Base-by-base conservation (phyloP, 2,329 filamentous ascomycete genomes). In the Lasiodiplodia sp. region DNA sequence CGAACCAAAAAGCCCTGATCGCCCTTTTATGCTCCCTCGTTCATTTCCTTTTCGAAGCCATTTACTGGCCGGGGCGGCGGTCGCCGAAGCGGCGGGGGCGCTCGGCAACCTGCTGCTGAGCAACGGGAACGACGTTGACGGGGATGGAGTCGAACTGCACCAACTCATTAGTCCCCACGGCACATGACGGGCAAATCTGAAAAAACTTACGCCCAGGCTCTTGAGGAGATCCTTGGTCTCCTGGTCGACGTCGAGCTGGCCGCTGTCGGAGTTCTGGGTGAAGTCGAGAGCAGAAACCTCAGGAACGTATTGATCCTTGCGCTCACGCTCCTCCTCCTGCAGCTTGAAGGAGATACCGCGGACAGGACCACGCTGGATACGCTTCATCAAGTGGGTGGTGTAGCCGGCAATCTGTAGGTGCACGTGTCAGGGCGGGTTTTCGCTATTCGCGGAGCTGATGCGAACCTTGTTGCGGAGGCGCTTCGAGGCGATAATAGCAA, bases 331-430 rank as follows among this genome's bases (percentile, higher is more conserved):
- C 89, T 99, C 96, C 88, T 99, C 96, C 88, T 99, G 96, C 72
- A 99, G 93, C 91, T 99, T 99, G 94, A 99, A 99, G 85, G 96
- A 99, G 87, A 99, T 99, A 88, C 96, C 96, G 80, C 96, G 96
- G 85, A 99, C 96, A 75, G 96, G 96, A 75, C 96, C 96, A 84
- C 96, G 94, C 89, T 98, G 96, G 79, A 99, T 99, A 86, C 96
- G 96, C 91, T 98, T 98, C 96, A 99, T 99, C 86, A 96, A 84
- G 83, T 64, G 67, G 76, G 94, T 97, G 80, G 94, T 97, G 90
- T 96, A 97, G 79, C 94, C 94, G 80, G 94, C 94, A 87, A 97
- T 96, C 93, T 95, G 68, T 28, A n/a, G 21, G 34, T 8, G 40
- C 11, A 14, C 14, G 4, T n/a, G 40, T 52, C 34, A 64, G 44